phyloP scores from a whole-genome alignment of 1,284 basidiomycete genomes.

The Pseudozyma flocculosa region DNA sequence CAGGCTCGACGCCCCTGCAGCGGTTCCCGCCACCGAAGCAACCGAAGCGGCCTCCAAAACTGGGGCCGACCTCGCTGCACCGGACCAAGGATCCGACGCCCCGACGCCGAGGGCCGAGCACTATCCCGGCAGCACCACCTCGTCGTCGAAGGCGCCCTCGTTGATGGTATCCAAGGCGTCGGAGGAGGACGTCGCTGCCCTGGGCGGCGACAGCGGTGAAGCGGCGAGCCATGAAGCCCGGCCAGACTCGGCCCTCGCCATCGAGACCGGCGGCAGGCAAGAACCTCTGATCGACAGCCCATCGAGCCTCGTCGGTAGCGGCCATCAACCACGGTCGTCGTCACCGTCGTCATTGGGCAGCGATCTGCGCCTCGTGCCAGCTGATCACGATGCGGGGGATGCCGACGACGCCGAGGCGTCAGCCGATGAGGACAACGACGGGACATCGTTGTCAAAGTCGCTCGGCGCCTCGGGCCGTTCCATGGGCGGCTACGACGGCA shows the following conservation, averaged over 20 bases:
- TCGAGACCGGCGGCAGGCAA: too few relatives aligned
- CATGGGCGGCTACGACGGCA: neutral
- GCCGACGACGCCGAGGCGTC: too few relatives aligned
- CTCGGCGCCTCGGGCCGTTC: neutral
- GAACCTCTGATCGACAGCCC: conserved; percentile 12
- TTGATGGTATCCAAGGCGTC: conserved; percentile 26
- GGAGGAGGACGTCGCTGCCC: conserved; percentile 1
- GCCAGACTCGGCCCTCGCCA: too few relatives aligned
- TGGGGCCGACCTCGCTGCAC: too few relatives aligned
- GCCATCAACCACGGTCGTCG: too few relatives aligned
- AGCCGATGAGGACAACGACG: neutral
- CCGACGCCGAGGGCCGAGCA: too few relatives aligned
- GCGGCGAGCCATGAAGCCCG: too few relatives aligned
- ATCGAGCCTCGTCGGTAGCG: conserved; percentile 17
- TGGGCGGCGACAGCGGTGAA: too few relatives aligned
- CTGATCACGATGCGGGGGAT: too few relatives aligned
- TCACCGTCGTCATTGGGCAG: too few relatives aligned
- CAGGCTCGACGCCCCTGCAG: conserved; percentile 6
- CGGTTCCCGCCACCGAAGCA: conserved; percentile 2
- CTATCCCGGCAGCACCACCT: neutral
- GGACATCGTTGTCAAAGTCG: neutral
- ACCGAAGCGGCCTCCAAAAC: neutral
- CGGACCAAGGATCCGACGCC: too few relatives aligned
- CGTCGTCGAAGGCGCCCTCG: conserved; percentile 4
- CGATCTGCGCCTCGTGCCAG: too few relatives aligned